A percentile compares a stretch with the other conserved stretches of the same genome.
Conservation (phyloP, 495 filamentous ascomycete species). For the Podospora conica region DNA sequence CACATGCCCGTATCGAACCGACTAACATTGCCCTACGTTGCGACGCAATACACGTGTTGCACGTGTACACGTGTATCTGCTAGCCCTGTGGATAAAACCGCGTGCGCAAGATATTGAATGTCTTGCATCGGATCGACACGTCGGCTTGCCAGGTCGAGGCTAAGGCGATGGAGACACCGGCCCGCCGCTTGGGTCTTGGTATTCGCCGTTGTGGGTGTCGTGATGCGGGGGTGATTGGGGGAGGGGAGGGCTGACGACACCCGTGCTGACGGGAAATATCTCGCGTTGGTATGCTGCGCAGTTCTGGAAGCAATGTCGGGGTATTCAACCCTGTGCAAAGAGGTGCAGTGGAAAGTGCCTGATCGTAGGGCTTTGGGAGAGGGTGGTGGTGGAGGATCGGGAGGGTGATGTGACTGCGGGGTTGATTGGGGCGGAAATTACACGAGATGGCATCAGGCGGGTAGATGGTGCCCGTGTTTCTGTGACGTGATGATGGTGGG, state of each 20-base stretch:
- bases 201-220: neutral
- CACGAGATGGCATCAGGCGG: neutral
- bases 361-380: neutral
- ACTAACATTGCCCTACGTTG: neutral
- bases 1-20: neutral
- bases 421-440: neutral
- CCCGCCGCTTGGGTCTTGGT: neutral
- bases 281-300: neutral
- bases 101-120: neutral
- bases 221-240: neutral
- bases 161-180: neutral
- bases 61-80: neutral
- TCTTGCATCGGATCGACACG: neutral
- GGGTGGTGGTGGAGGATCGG: neutral
- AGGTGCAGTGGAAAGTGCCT: too few relatives aligned
- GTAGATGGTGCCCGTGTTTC: neutral
- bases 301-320: neutral
- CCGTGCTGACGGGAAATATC: neutral
- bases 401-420: neutral
- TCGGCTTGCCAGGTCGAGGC: neutral
- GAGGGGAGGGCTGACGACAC: neutral
- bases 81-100: neutral
- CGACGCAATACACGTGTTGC: neutral
- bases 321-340: too few relatives aligned
- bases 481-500: neutral